Evolutionary conservation across 2,329 filamentous ascomycete genomes (phyloP), one percentile per base, ranked within the genome.

Genomic region (Xylariales sp.): DNA sequence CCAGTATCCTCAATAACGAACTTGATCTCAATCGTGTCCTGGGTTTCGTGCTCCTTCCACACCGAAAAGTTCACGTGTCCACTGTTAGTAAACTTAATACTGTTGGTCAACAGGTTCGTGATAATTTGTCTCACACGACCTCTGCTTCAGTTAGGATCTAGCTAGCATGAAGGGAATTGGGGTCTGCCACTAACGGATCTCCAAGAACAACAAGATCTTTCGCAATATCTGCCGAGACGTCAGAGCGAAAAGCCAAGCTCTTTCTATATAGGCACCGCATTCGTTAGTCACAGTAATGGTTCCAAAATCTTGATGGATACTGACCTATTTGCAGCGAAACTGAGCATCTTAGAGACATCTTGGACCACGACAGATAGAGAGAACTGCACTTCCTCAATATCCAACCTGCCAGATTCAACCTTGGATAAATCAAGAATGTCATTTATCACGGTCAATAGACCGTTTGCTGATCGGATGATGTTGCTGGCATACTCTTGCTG

Each of bases 341-440:
- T 81, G 48, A 94, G 76, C 87, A 94, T 93, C 56, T 89, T 88
- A 37, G 81, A 85, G 15, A 93, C 86, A 54, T 94, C 88, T 32
- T 81, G 74, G 6, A 90, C 76, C 11, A 88, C 78, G 1, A 87
- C 70, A 0, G 81, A 81, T 2, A 89, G 66, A 19, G 82, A 87
- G 50, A 90, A 91, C 44, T 88, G 84, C 1, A 89, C 84, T 50
- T 89, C 83, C 59, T 89, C 85, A 28, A 90, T 83, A 45, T 89
- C 85, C 15, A 90, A 62, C 6, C 82, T 72, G 4, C 86, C 85
- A 7, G 83, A 87, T 55, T 90, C 86, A 2, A 88, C 82, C 58
- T 94, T 94, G 4, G 87, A 93, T 56, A 94, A 90, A 60, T 94
- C 88, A 2, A 95, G 67, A 39, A 94, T 94, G 52, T 95, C 88